Percentiles rank a stretch among this genome's conserved stretches.
These are phyloP conservation scores for Vitis labrusca DNA, from an alignment of 164 flowering plant genomes.

Conservation along the genomic window DNA sequence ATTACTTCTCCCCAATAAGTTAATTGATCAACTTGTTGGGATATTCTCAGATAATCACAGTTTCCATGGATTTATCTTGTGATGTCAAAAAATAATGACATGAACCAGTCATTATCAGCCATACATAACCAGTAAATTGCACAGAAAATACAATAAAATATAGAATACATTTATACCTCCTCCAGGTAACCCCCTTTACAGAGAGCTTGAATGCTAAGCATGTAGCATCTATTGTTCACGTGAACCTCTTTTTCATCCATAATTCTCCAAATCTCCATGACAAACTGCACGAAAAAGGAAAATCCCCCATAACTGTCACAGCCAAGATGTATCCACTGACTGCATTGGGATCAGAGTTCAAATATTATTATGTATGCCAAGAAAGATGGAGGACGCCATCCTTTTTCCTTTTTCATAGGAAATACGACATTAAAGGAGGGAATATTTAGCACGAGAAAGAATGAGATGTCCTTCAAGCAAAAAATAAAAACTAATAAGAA, in stretches of 20 bases:
- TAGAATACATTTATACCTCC: constrained; percentile 48
- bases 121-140: background rate
- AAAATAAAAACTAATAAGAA: no score
- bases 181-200: constrained; percentile 76
- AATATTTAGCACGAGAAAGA: no score
- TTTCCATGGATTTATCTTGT: background rate
- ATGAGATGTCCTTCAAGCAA: no score
- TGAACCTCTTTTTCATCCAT: constrained; percentile 56
- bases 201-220: constrained; percentile 54
- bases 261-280: constrained; percentile 71
- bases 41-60: background rate
- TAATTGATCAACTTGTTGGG: background rate
- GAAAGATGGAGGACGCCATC: no score
- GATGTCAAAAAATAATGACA: no score
- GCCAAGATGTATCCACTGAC: background rate
- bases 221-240: constrained; percentile 35
- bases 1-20: background rate
- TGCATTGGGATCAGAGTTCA: background rate
- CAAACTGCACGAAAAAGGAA: constrained; percentile 59
- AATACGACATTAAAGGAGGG: no score
- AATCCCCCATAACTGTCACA: background rate
- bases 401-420: no score
- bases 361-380: no score
- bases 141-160: background rate
- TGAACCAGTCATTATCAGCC: no score